phyloP scores from a whole-genome alignment of 192 early-diverging fungal genomes.

The Oehlia diaphana region DNA sequence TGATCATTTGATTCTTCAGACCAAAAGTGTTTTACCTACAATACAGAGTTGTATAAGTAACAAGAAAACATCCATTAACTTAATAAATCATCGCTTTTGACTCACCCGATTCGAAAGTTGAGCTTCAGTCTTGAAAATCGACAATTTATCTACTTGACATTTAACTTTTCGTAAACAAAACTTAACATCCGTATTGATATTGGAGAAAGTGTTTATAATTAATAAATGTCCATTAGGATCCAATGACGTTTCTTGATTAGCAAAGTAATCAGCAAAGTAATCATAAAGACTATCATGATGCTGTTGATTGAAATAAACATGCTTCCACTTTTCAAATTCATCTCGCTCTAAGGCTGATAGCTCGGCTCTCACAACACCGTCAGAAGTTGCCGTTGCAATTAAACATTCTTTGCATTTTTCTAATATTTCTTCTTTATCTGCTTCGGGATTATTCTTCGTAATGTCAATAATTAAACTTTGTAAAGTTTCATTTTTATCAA shows the following conservation, averaged over 20 bases:
- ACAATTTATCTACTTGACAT: constrained; percentile 15
- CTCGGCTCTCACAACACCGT: constrained; percentile 22
- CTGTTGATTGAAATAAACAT: constrained; percentile 15
- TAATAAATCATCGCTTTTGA: background rate
- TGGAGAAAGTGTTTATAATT: constrained; percentile 22
- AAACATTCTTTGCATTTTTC: constrained; percentile 24
- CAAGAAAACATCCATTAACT: background rate
- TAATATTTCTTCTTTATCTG: constrained; percentile 10
- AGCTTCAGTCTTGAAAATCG: constrained; percentile 22
- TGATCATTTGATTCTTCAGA: constrained; percentile 3
- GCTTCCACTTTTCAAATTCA: constrained; percentile 20
- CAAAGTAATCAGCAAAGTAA: background rate
- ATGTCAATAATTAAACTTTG: constrained; percentile 24
- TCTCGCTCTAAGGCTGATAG: background rate
- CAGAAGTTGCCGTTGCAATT: constrained; percentile 24
- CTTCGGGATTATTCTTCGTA: constrained; percentile 8
- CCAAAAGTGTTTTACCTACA: constrained; percentile 15
- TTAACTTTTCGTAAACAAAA: background rate
- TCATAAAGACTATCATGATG: background rate
- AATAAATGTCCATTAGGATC: background rate
- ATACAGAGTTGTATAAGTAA: background rate
- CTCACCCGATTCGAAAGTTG: constrained; percentile 5
- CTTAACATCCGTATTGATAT: constrained; percentile 21
- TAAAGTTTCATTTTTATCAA: constrained; percentile 14
- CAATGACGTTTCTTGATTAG: background rate